Evolutionary conservation across 164 flowering plant species (phyloP), one percentile per base, ranked within the genome.

Genomic region (Berberis vulgaris): DNA sequence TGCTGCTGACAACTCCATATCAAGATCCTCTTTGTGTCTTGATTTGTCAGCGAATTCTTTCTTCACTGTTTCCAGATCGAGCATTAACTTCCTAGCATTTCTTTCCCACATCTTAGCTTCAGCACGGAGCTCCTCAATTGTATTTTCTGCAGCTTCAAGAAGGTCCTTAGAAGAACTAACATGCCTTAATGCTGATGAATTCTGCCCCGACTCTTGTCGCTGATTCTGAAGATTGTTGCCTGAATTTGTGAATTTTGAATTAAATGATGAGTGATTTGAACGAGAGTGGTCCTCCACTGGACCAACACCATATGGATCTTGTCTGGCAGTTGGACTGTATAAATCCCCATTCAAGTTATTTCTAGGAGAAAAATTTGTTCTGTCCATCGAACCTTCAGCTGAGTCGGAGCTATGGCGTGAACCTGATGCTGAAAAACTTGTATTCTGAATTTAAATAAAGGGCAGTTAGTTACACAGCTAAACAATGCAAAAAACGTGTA

Each of bases 31-130:
- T 54, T 73, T 81, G 39, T 61, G 81, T 66, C 76, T 80, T 7
- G 94, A 82, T 62, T 83, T 86, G 49, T 80, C 85, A 9, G 80
- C 73, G 62, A 76, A 74, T 58, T 86, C 91, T 60, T 77, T 79
- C 78, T 69, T 85, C 61, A 81, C 43, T 11, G 71, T 53, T 11
- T 86, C 96, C 70, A 86, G 61, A 76, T 92, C 98, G 60, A 74
- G 46, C 83, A 79, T 80, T 64, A 84, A 60, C 68, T 87, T 92
- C 67, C 77, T 69, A 2, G 96, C 83, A 73, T 87, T 84, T 73
- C 86, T 81, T 71, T 87, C 96, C 96, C 98, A 89, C 87, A 82
- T 86, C 67, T 73, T 82, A 45, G 91, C 85, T 70, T 86, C 95
- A 53, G 79, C 73, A 11, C 79, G 83, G 47, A 89, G 85, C 69